Evolutionary conservation across 768 basidiomycete genomes (phyloP), one percentile per base, ranked within the genome.

Genomic region (Kwoniella sp.): DNA sequence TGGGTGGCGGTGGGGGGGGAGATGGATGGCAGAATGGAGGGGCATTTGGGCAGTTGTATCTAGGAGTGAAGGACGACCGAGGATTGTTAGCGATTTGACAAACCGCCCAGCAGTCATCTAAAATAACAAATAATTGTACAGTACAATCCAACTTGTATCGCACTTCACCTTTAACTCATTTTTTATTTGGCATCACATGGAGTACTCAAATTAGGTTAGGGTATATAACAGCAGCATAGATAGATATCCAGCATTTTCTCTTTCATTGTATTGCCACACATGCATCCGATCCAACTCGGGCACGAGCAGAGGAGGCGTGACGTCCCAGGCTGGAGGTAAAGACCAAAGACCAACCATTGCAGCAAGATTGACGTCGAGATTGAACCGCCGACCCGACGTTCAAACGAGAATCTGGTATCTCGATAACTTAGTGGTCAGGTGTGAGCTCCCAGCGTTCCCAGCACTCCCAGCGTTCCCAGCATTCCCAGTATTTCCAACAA

Each of bases 91-190:
- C n/a, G n/a, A n/a, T n/a, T n/a, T n/a, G n/a, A n/a, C n/a, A n/a
- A n/a, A n/a, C n/a, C n/a, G n/a, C n/a, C n/a, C 2, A 48, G 29
- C 2, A 48, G 21, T 22, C 40, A 5, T 27, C 2, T 24, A 40
- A 37, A 50, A 15, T 0, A 37, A 44, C 21, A 36, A 51, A 60
- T 12, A 22, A 9, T 25, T 48, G 13, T 37, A n/a, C n/a, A 27
- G 50, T 52, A 53, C 58, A 60, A 60, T 60, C 58, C 58, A 60
- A 60, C 58, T 60, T 60, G 58, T 60, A 60, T 59, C 33, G 24
- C 25, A 15, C 15, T 6, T 33, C 6, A n/a, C n/a, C n/a, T n/a
- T n/a, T n/a, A n/a, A n/a, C n/a, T n/a, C n/a, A n/a, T n/a, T n/a
- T n/a, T n/a, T n/a, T n/a, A n/a, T n/a, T 44, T 19, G 40, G 40